Conservation (phyloP, 257 asterid species). For the Ophiorrhiza pumila region DNA sequence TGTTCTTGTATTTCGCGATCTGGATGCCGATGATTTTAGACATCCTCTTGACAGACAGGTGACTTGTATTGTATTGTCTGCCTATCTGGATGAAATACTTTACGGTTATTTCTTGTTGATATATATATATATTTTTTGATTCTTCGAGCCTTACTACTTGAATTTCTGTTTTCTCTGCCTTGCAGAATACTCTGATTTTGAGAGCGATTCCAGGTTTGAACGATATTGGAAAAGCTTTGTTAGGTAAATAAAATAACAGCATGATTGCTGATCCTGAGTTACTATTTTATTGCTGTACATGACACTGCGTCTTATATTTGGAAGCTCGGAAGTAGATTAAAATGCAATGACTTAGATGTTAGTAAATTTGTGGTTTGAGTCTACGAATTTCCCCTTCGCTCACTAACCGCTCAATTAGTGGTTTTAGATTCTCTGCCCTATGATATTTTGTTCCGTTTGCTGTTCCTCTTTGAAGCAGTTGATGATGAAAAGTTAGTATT, state of each 20-base stretch:
- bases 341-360: neutral
- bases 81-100: neutral
- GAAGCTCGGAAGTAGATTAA: too few relatives aligned
- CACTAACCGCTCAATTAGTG: neutral
- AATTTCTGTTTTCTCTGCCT: neutral
- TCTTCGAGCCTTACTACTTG: neutral
- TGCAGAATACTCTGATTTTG: conserved; percentile 85
- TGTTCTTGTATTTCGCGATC: conserved; percentile 47
- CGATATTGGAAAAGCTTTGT: conserved; percentile 72
- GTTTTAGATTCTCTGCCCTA: neutral
- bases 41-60: conserved; percentile 98
- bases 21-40: conserved; percentile 89
- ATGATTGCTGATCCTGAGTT: too few relatives aligned
- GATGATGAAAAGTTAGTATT: neutral
- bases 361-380: neutral
- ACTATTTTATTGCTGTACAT: too few relatives aligned
- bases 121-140: neutral
- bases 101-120: neutral
- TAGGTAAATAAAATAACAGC: conserved; percentile 48
- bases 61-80: neutral
- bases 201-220: conserved; percentile 90
- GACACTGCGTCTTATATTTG: too few relatives aligned
- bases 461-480: neutral
- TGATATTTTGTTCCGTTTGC: neutral
- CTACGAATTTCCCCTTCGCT: neutral